phyloP scores from a whole-genome alignment of 164 flowering plant species.

The Dillenia suffruticosa region DNA sequence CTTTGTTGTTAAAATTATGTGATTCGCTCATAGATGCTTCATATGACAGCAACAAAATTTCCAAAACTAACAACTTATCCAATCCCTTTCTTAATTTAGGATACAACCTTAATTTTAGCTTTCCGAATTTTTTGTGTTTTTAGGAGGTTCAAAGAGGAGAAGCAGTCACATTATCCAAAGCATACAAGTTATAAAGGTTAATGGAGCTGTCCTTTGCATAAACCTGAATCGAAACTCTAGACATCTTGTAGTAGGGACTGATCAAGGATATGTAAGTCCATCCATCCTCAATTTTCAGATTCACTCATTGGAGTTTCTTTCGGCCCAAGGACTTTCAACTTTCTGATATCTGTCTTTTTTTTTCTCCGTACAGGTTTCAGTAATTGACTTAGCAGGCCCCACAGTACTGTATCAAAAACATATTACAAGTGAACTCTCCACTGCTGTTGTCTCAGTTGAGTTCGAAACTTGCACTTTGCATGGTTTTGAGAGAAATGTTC shows the following conservation, averaged over 20 bases:
- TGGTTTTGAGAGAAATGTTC: constrained; percentile 73
- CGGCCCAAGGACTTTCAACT: not conserved
- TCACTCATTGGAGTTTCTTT: too few species aligned
- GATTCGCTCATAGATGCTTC: too few species aligned
- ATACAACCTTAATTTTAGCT: too few species aligned
- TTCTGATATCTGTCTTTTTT: not conserved
- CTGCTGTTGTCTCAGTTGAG: constrained; percentile 60
- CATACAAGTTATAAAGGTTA: constrained; percentile 55
- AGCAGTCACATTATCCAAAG: constrained; percentile 45
- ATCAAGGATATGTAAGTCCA: constrained; percentile 80
- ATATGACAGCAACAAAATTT: too few species aligned
- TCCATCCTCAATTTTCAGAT: not conserved
- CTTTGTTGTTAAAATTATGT: too few species aligned
- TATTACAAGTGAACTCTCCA: constrained; percentile 50
- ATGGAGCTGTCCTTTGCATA: constrained; percentile 60
- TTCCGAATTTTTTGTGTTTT: too few species aligned
- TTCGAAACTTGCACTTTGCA: constrained; percentile 57
- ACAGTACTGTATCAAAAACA: constrained; percentile 47
- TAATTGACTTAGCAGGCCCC: constrained; percentile 60
- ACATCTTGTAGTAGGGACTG: constrained; percentile 80
- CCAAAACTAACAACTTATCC: too few species aligned
- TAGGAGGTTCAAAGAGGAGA: constrained; percentile 70
- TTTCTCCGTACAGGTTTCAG: constrained; percentile 45
- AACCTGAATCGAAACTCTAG: constrained; percentile 28
- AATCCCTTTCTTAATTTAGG: too few species aligned